Conservation (phyloP, 768 basidiomycete genomes). For the Gautieria morchelliformis region DNA sequence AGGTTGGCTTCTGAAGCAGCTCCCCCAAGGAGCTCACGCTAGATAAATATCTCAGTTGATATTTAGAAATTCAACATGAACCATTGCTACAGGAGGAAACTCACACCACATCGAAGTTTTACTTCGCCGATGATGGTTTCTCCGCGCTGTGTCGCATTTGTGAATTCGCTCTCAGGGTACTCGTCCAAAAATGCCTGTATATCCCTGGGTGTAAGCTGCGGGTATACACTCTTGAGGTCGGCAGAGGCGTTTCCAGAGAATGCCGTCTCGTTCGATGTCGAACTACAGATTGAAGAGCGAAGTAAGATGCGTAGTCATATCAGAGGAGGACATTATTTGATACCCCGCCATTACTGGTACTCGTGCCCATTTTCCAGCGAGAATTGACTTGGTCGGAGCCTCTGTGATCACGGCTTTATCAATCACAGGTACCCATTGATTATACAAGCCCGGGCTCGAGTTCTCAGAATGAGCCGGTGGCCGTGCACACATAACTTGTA, state of each 20-base stretch:
- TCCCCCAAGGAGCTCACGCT: slow-evolving; percentile 39
- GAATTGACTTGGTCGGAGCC: slow-evolving; percentile 37
- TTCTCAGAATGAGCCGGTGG: no score
- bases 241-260: slow-evolving; percentile 30
- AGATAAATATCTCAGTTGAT: not conserved
- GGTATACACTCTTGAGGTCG: slow-evolving; percentile 22
- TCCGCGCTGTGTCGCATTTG: slow-evolving; percentile 30
- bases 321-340: not conserved
- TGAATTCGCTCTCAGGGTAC: slow-evolving; percentile 34
- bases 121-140: slow-evolving; percentile 42
- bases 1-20: slow-evolving; percentile 25
- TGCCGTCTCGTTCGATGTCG: slow-evolving; percentile 53
- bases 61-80: not conserved
- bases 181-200: slow-evolving; percentile 11
- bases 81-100: slow-evolving; percentile 16
- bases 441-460: slow-evolving; percentile 32
- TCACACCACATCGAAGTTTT: slow-evolving; percentile 43
- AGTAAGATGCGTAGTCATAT: not conserved
- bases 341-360: slow-evolving; percentile 55
- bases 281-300: slow-evolving; percentile 17
- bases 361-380: slow-evolving; percentile 34
- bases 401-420: slow-evolving; percentile 44
- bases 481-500: no score
- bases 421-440: slow-evolving; percentile 42
- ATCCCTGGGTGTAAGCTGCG: slow-evolving; percentile 31